phyloP scores from a whole-genome alignment of 768 basidiomycete species.

The Nidularia sp. region DNA sequence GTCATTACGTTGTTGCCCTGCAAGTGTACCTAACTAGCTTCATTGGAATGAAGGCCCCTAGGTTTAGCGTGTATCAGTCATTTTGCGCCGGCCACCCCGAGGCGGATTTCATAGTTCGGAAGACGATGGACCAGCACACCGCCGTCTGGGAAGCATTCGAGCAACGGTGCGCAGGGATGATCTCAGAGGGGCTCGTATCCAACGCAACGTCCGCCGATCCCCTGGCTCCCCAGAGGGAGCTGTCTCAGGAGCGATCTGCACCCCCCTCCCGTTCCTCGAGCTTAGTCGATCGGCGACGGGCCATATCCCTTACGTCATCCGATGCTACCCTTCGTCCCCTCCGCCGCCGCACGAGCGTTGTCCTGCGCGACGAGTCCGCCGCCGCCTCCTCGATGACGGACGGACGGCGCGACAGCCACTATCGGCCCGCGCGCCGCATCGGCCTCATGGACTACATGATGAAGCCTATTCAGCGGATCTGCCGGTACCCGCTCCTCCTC shows the following conservation, averaged over 20 bases:
- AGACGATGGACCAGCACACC: slow-evolving; percentile 56
- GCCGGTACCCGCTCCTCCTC: slow-evolving; percentile 90
- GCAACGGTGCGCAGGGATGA: slow-evolving; percentile 61
- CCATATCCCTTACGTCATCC: slow-evolving; percentile 48
- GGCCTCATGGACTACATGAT: slow-evolving; percentile 87
- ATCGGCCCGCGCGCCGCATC: slow-evolving; percentile 36
- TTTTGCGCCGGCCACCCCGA: slow-evolving; percentile 88
- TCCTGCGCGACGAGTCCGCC: slow-evolving; percentile 24
- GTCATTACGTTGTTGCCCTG: slow-evolving; percentile 9
- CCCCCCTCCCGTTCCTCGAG: slow-evolving; percentile 5
- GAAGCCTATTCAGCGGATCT: slow-evolving; percentile 94
- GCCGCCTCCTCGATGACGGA: slow-evolving; percentile 11
- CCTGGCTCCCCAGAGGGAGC: slow-evolving; percentile 2
- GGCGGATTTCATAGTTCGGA: slow-evolving; percentile 71
- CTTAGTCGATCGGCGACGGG: slow-evolving; percentile 29
- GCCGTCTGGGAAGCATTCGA: slow-evolving; percentile 85
- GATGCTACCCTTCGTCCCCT: slow-evolving; percentile 38
- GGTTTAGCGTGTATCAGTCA: slow-evolving; percentile 75
- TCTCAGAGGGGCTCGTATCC: slow-evolving; percentile 30
- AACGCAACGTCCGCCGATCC: slow-evolving; percentile 8
- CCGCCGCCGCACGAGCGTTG: slow-evolving; percentile 27
- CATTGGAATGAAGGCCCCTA: slow-evolving; percentile 47
- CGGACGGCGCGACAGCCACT: slow-evolving; percentile 13
- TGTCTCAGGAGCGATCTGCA: slow-evolving; percentile 5
- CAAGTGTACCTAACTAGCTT: slow-evolving; percentile 1